phyloP scores from a whole-genome alignment of 164 flowering plant genomes.

The Chimonanthus praecox region DNA sequence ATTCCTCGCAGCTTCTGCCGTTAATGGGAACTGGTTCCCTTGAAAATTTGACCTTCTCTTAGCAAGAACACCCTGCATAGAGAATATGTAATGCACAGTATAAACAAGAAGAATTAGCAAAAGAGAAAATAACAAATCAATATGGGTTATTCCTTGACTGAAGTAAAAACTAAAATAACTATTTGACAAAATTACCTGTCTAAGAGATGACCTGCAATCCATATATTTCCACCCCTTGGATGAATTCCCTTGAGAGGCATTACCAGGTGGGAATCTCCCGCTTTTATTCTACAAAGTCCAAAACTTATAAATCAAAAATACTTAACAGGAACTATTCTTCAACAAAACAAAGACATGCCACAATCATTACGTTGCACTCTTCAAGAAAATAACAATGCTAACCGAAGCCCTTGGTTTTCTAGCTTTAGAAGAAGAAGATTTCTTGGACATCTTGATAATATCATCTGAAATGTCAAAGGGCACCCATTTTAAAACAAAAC shows the following conservation, averaged over 20 bases:
- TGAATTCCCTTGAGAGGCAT: slow-evolving; percentile 35
- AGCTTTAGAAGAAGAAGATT: slow-evolving; percentile 18
- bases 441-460: slow-evolving; percentile 83
- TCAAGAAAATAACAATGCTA: slow-evolving; percentile 13
- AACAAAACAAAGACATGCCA: neutral
- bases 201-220: slow-evolving; percentile 65
- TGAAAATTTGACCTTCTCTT: slow-evolving; percentile 75
- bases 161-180: neutral
- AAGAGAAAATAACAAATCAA: neutral
- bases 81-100: neutral
- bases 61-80: slow-evolving; percentile 69
- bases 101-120: neutral
- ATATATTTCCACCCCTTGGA: slow-evolving; percentile 47
- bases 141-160: neutral
- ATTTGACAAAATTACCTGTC: slow-evolving; percentile 50
- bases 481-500: neutral
- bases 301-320: neutral
- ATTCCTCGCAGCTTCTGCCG: slow-evolving; percentile 66
- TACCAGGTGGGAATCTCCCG: slow-evolving; percentile 28
- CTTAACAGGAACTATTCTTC: neutral
- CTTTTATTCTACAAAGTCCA: slow-evolving; percentile 37
- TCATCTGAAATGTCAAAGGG: slow-evolving; percentile 44
- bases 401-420: slow-evolving; percentile 56
- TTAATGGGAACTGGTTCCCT: slow-evolving; percentile 63
- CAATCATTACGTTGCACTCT: neutral